Conservation (phyloP, 208 protist species). For the Trichomonas vaginalis region DNA sequence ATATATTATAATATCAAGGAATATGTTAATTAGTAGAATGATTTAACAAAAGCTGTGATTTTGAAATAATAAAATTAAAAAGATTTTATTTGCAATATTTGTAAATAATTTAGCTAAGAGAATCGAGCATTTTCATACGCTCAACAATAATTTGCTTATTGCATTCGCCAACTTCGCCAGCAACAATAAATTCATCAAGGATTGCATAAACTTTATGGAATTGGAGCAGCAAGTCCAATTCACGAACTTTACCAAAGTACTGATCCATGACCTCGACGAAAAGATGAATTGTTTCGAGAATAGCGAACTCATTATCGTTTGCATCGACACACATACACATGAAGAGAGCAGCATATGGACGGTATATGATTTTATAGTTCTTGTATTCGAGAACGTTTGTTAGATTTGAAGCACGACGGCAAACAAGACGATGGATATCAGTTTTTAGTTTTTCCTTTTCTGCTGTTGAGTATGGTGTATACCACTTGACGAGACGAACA, state of each 20-base stretch:
- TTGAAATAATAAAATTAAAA: too few relatives aligned
- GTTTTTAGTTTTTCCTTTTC: constrained; percentile 9
- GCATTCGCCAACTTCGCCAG: constrained; percentile 16
- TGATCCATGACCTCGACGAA: constrained; percentile 21
- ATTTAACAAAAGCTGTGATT: too few relatives aligned
- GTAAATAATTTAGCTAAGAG: neutral
- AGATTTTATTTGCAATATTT: too few relatives aligned
- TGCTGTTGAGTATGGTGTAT: neutral
- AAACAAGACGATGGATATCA: constrained; percentile 11
- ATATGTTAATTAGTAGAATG: too few relatives aligned
- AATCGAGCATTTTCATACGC: neutral
- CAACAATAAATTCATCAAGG: constrained; percentile 18
- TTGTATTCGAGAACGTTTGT: constrained; percentile 19
- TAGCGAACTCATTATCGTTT: constrained; percentile 18
- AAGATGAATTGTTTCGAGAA: constrained; percentile 17
- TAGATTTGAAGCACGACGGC: neutral
- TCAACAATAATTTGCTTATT: neutral
- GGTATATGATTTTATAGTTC: constrained; percentile 20
- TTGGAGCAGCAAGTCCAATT: constrained; percentile 13
- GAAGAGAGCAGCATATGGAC: constrained; percentile 11
- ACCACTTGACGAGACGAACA: constrained; percentile 19
- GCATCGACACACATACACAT: constrained; percentile 16
- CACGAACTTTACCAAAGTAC: constrained; percentile 16
- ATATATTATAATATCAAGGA: too few relatives aligned
- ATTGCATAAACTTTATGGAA: constrained; percentile 16